These are phyloP conservation scores for Fusarium nurragi DNA, from an alignment of 2,329 filamentous ascomycete genomes.

Conservation along the genomic window DNA sequence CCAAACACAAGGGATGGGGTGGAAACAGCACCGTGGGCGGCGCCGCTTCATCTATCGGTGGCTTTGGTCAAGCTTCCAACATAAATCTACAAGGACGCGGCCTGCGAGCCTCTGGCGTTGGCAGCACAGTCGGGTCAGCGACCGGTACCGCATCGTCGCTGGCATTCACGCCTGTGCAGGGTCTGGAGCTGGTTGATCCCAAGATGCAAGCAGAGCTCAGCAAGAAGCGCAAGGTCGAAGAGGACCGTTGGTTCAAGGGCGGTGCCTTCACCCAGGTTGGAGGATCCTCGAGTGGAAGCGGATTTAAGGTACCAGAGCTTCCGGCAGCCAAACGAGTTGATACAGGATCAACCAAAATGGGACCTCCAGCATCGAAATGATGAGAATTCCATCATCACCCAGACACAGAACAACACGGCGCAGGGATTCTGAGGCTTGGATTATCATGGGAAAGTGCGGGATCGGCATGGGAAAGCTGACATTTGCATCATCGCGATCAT, in stretches of 20 bases:
- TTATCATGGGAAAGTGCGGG: constrained; percentile 29
- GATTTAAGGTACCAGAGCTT: constrained; percentile 84
- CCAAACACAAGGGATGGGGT: constrained; percentile 97
- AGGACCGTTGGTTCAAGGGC: constrained; percentile 96
- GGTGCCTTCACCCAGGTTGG: constrained; percentile 95
- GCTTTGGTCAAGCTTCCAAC: constrained; percentile 74
- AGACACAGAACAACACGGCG: not conserved
- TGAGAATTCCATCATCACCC: not conserved
- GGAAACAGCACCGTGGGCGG: constrained; percentile 71
- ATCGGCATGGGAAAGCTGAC: constrained; percentile 21
- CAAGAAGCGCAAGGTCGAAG: constrained; percentile 91
- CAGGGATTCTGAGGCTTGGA: not conserved
- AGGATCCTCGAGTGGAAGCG: constrained; percentile 60
- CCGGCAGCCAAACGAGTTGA: constrained; percentile 76
- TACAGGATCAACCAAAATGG: constrained; percentile 51
- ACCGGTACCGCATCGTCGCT: constrained; percentile 85
- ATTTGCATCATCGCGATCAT: constrained; percentile 36
- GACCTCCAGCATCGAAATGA: constrained; percentile 43
- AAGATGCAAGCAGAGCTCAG: constrained; percentile 88
- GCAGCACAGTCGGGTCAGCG: constrained; percentile 67
- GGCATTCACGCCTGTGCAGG: constrained; percentile 94
- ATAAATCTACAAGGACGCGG: constrained; percentile 81
- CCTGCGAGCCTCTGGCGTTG: constrained; percentile 83
- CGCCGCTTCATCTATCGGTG: constrained; percentile 82
- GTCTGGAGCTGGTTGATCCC: constrained; percentile 93